Conservation (phyloP, 2,329 filamentous ascomycete genomes). For the Fusarium piperis region DNA sequence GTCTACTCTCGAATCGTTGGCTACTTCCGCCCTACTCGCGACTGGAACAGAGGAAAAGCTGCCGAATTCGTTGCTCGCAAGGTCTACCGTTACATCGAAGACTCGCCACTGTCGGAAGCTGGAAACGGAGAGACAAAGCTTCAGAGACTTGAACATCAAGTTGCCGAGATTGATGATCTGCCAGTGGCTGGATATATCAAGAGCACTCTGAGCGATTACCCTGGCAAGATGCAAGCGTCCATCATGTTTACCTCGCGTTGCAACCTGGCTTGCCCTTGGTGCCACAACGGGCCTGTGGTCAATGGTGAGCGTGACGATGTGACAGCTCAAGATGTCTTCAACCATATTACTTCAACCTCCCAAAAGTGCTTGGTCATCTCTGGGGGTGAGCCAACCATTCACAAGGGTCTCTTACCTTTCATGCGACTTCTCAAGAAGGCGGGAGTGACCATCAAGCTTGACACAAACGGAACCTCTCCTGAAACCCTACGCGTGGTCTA, state of each 20-base stretch:
- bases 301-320: constrained; percentile 27
- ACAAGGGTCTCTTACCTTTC: constrained; percentile 33
- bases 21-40: constrained; percentile 33
- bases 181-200: constrained; percentile 36
- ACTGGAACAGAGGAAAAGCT: constrained; percentile 39
- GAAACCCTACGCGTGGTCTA: constrained; percentile 5
- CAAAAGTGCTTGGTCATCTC: constrained; percentile 37
- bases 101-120: rapidly evolving
- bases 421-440: constrained; percentile 27
- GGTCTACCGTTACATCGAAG: constrained; percentile 21
- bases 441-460: constrained; percentile 27
- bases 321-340: constrained; percentile 23
- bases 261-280: constrained; percentile 38
- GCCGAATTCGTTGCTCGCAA: constrained; percentile 31
- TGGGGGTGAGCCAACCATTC: constrained; percentile 37
- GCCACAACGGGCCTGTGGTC: constrained; percentile 35
- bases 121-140: background rate
- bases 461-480: constrained; percentile 32
- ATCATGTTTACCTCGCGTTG: constrained; percentile 40
- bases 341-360: constrained; percentile 20
- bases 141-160: constrained; percentile 11
- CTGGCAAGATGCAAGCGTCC: constrained; percentile 34
- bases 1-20: constrained; percentile 39
- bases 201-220: constrained; percentile 35
- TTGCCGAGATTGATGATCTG: constrained; percentile 17